Conservation (phyloP, 306 rosid species). For the Canavalia ensiformis region DNA sequence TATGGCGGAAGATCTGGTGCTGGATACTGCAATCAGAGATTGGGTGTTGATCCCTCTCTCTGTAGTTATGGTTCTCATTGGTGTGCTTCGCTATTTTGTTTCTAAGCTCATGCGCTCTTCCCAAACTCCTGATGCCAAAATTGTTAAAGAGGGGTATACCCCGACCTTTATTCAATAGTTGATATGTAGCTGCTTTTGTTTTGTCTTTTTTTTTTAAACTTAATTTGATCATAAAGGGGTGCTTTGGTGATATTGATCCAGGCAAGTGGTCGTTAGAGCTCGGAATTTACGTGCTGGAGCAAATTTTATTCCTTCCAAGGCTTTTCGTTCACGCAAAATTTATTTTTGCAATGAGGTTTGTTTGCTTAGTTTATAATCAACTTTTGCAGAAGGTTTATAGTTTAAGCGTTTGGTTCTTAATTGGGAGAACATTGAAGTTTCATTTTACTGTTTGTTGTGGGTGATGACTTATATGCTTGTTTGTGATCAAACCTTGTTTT, state of each 20-base stretch:
- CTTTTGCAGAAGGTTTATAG: conserved; percentile 1
- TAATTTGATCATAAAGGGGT: conserved; percentile 24
- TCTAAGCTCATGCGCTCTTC: conserved; percentile 92
- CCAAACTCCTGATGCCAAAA: conserved; percentile 89
- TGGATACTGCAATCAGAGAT: conserved; percentile 97
- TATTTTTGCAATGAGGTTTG: conserved; percentile 89
- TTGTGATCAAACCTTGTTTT: conserved; percentile 20
- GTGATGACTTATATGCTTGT: background rate
- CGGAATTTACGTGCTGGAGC: conserved; percentile 89
- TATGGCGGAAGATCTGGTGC: conserved; percentile 99
- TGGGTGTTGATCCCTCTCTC: conserved; percentile 99
- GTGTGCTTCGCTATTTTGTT: conserved; percentile 93
- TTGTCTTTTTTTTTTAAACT: background rate
- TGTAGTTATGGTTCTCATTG: conserved; percentile 97
- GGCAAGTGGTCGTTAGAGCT: conserved; percentile 94
- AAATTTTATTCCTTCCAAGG: conserved; percentile 85
- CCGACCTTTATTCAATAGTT: background rate
- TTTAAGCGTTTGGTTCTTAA: background rate
- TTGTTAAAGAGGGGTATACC: conserved; percentile 87
- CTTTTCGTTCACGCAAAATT: conserved; percentile 86
- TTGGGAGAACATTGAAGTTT: conserved; percentile 30
- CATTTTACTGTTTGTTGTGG: conserved; percentile 23
- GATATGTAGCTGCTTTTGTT: background rate
- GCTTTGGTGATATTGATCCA: conserved; percentile 55
- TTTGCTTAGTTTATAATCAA: background rate